These are phyloP conservation scores for Lactifluus echinatus DNA, from an alignment of 768 basidiomycete species.

Conservation along the genomic window DNA sequence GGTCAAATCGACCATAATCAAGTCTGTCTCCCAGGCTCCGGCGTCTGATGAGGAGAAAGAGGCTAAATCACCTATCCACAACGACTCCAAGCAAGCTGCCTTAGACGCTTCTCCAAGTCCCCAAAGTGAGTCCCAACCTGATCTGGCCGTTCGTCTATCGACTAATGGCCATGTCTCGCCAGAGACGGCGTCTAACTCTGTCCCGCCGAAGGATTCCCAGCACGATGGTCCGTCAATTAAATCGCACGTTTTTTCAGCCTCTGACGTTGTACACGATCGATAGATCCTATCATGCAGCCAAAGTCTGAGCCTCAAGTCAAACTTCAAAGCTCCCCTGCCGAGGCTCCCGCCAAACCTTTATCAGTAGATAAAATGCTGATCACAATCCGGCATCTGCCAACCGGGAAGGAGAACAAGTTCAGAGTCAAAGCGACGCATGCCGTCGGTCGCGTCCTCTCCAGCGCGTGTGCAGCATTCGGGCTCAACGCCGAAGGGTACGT, in stretches of 20 bases:
- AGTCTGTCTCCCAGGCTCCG: neutral
- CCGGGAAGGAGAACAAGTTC: slow-evolving; percentile 15
- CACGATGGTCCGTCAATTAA: neutral
- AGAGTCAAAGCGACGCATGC: slow-evolving; percentile 11
- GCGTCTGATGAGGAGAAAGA: slow-evolving; percentile 6
- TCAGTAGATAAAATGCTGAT: slow-evolving; percentile 15
- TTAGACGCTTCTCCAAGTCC: neutral
- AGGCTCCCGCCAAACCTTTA: too few relatives aligned
- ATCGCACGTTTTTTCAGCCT: neutral
- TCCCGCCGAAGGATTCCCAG: neutral
- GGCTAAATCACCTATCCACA: neutral
- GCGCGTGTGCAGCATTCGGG: slow-evolving; percentile 11
- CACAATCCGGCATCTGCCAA: slow-evolving; percentile 11
- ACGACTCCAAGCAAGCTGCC: neutral
- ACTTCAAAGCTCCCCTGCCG: neutral
- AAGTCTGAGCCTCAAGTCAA: slow-evolving; percentile 1
- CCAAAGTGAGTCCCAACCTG: neutral
- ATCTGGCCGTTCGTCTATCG: neutral
- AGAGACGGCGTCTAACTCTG: neutral
- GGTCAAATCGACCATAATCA: neutral
- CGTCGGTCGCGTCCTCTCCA: slow-evolving; percentile 14
- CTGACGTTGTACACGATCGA: neutral
- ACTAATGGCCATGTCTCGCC: neutral
- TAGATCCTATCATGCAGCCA: neutral
- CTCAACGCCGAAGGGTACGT: slow-evolving; percentile 1